Conservation (phyloP, 768 basidiomycete species). For the Phaffia australis region DNA sequence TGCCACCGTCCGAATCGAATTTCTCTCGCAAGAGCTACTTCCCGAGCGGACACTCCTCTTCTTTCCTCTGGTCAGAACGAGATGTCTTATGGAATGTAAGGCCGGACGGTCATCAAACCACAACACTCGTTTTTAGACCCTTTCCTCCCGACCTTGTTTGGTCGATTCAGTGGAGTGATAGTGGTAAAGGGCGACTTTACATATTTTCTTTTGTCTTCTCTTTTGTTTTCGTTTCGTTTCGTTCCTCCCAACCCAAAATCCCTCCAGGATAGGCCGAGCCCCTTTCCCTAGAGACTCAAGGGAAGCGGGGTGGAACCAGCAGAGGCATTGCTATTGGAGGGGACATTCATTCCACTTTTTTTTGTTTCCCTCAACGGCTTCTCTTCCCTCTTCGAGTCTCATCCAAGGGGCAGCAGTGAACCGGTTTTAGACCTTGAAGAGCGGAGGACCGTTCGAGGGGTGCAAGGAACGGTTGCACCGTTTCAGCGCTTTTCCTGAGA, state of each 20-base stretch:
- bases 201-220: not conserved
- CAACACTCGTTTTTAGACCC: conserved; percentile 1
- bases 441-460: not conserved
- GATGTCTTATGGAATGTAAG: conserved; percentile 20
- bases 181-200: conserved; percentile 25
- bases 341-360: conserved; percentile 10
- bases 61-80: too few species aligned
- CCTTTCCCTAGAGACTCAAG: conserved; percentile 12
- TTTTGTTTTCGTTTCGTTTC: not conserved
- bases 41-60: too few species aligned
- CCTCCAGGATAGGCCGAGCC: conserved; percentile 28
- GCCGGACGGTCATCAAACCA: conserved; percentile 15
- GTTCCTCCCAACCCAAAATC: not conserved
- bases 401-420: too few species aligned
- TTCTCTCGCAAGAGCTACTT: too few species aligned
- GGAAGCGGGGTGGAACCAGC: conserved; percentile 25
- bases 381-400: not conserved
- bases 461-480: conserved; percentile 3
- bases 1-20: too few species aligned
- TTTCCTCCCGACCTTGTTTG: conserved; percentile 3
- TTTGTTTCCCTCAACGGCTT: not conserved
- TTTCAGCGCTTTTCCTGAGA: conserved; percentile 13
- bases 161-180: not conserved
- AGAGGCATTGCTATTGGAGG: conserved; percentile 25
- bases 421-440: not conserved